Base-by-base conservation (phyloP, 2,329 filamentous ascomycete genomes). In the Fusarium armeniacum region DNA sequence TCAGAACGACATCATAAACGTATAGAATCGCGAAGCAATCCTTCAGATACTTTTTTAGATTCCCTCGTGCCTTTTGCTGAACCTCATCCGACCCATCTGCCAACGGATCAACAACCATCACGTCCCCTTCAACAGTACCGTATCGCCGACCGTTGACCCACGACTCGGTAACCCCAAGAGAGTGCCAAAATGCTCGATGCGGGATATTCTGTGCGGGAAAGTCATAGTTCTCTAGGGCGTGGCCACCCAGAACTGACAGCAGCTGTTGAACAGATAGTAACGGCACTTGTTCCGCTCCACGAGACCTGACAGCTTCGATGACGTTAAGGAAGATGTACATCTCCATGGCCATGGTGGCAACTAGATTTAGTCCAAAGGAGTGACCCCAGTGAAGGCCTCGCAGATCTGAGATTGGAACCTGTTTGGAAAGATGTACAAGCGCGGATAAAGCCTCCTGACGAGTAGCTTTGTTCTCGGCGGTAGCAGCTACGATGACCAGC, bases 321-420 rank as follows among this genome's bases (percentile, higher is more conserved):
- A 66, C n/a, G 61, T 66, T 65, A 0, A 66, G 10, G 12, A 49
- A 13, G 2, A 65, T 20, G 5, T 66, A 60, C 26, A 54, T 28
- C 3, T 60, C 7, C 8, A 66, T 4, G 1, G 63, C 54, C 15
- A 50, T 47, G 6, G 11, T 5, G 0, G 61, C 38, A 13, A 60
- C 63, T 1, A 65, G 63, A 8, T 49, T 26, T 0, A 45, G 22
- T 3, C 63, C 54, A 4, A 66, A 65, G 0, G 16, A 43, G 5
- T 66, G 63, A 4, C 63, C 61, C 54, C 63, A 66, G 0, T 5
- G 15, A 2, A 66, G 15, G 2, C 32, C 16, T 5, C 43, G 54
- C 3, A 58, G 16, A 1, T 44, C 3, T 10, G 43, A 20, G 2
- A 61, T 10, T 1, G 53, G 53, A 4, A 50, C 58, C 3, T 50